Conservation (phyloP, 208 protist genomes). For the Crithidia thermophila region DNA sequence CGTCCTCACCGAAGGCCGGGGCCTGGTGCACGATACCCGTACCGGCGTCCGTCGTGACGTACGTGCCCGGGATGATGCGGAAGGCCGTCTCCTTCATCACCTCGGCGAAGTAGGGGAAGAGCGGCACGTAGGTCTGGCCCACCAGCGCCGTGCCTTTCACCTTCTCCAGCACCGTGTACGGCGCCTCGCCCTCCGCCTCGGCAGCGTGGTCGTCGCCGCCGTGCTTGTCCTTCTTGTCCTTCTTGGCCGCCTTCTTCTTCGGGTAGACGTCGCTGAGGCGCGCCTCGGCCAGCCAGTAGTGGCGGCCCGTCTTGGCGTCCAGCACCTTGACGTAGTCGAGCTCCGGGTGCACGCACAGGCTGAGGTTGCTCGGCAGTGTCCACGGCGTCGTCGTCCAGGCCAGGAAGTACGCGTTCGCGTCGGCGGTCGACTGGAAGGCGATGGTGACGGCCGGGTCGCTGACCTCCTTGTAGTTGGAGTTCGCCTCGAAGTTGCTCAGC, state of each 20-base stretch:
- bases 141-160: constrained; percentile 91
- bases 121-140: constrained; percentile 94
- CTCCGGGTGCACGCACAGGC: constrained; percentile 98
- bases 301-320: constrained; percentile 81
- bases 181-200: constrained; percentile 23
- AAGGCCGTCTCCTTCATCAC: constrained; percentile 81
- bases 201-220: constrained; percentile 11
- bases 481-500: constrained; percentile 99
- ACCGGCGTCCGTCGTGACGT: constrained; percentile 98
- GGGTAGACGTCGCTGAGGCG: constrained; percentile 80
- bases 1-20: constrained; percentile 99
- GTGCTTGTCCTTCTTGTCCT: constrained; percentile 29
- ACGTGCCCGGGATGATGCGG: constrained; percentile 94
- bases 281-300: constrained; percentile 87
- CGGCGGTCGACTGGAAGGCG: constrained; percentile 86
- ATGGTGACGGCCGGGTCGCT: constrained; percentile 94
- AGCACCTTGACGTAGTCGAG: constrained; percentile 98
- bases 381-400: constrained; percentile 99
- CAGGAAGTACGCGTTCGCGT: constrained; percentile 90
- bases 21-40: constrained; percentile 99
- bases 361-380: constrained; percentile 99
- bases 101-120: constrained; percentile 98
- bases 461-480: constrained; percentile 98
- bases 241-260: constrained; percentile 60
- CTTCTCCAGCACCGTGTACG: constrained; percentile 80